Evolutionary conservation across 805 yeast genomes (phyloP), one percentile per base, ranked within the genome.

Genomic region (Kuraishia piskuri): DNA sequence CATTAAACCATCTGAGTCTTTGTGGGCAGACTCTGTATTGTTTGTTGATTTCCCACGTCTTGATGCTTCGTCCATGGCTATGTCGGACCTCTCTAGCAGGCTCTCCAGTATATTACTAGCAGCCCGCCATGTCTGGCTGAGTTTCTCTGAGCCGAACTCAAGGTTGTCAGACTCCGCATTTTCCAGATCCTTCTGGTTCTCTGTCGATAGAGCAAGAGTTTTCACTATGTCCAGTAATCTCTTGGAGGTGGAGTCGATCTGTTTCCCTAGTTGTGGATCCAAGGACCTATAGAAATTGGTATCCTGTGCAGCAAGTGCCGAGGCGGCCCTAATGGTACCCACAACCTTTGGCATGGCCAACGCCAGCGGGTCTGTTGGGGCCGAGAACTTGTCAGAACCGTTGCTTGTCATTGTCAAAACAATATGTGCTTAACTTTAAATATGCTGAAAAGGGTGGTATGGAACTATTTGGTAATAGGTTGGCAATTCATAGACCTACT

Each of bases 221-320:
- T 82, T 80, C 49, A 83, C 72, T 50, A 81, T 56, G 1, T 64
- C 67, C 23, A 81, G 62, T 5, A 86, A 53, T 21, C 71, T 66
- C 17, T 67, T 63, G 3, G 83, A 73, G 0, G 78, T 62, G 1
- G 59, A 58, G 9, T 73, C 72, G 50, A 83, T 64, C 14, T 73
- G 63, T 0, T 62, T 57, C 8, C 74, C 67, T 14, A 83, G 62
- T 1, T 65, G 62, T 2, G 70, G 60, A 60, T 86, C 88, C 19
- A 86, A 58, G 45, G 85, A 78, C 49, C 74, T 72, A 65, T 83
- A 81, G 62, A 91, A 94, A 26, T 77, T 80, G n/a, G 90, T 76
- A 70, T 92, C 98, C 53, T 87, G 87, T 0, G 89, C 80, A 1
- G 88, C 86, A 47, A 91, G 67, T 1, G 87, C 82, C 2, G 85